Conservation (phyloP, 2,329 filamentous ascomycete genomes). For the Byssoonygena ceratinophila region DNA sequence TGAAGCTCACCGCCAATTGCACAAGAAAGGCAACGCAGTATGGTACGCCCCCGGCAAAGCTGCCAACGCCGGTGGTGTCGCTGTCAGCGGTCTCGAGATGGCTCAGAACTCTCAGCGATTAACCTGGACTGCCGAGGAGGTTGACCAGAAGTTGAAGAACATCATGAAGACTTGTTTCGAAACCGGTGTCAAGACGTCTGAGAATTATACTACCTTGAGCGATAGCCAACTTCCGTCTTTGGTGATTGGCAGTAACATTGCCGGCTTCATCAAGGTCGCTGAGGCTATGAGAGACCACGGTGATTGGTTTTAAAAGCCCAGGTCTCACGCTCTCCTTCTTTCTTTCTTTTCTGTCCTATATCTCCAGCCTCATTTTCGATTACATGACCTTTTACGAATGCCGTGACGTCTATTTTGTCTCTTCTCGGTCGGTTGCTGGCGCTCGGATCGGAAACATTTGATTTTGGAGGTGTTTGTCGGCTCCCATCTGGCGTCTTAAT, state of each 20-base stretch:
- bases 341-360: neutral
- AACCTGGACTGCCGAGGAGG: conserved; percentile 77
- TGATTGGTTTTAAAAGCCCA: conserved; percentile 66
- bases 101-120: conserved; percentile 89
- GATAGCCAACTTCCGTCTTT: conserved; percentile 82
- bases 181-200: conserved; percentile 77
- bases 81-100: conserved; percentile 97
- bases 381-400: neutral
- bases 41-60: conserved; percentile 98
- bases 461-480: neutral
- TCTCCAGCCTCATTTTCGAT: neutral
- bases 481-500: neutral
- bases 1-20: conserved; percentile 50
- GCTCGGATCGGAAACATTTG: neutral
- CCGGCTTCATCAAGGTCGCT: conserved; percentile 93
- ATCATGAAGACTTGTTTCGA: conserved; percentile 95
- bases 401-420: neutral
- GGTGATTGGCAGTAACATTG: conserved; percentile 92
- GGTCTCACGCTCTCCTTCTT: neutral
- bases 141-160: conserved; percentile 76
- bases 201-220: conserved; percentile 68
- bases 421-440: neutral
- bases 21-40: conserved; percentile 55
- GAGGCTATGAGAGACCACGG: conserved; percentile 92
- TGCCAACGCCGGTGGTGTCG: conserved; percentile 93